These are phyloP conservation scores for Ustilago crameri DNA, from an alignment of 1,284 basidiomycete genomes.

Conservation along the genomic window DNA sequence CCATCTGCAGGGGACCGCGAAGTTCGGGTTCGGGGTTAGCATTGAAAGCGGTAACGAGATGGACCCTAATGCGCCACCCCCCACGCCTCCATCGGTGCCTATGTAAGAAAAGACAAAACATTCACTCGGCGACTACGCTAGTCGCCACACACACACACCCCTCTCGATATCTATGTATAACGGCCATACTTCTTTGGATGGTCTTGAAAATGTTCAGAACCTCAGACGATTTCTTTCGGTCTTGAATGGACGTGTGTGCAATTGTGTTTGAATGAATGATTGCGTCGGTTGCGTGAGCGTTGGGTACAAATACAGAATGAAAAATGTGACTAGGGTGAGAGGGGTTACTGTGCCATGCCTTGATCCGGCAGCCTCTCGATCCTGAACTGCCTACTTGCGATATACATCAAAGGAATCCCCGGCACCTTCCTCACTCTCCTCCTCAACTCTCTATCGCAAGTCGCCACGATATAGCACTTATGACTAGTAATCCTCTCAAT, in stretches of 20 bases:
- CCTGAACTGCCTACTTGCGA: constrained; percentile 59
- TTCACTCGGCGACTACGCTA: too few relatives aligned
- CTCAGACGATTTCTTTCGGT: too few relatives aligned
- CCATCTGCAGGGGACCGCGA: constrained; percentile 90
- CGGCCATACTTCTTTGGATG: too few relatives aligned
- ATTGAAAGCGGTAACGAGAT: constrained; percentile 75
- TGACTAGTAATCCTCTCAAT: constrained; percentile 93
- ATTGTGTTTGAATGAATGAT: too few relatives aligned
- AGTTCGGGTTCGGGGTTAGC: constrained; percentile 95
- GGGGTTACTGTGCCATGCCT: constrained; percentile 57
- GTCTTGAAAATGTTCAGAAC: too few relatives aligned
- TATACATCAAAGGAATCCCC: constrained; percentile 67
- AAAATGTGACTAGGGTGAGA: too few relatives aligned
- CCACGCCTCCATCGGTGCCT: constrained; percentile 64
- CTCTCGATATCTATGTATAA: too few relatives aligned
- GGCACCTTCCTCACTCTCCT: constrained; percentile 83
- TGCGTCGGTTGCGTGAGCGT: too few relatives aligned
- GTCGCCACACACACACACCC: too few relatives aligned
- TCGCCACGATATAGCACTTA: constrained; percentile 97
- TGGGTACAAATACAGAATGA: too few relatives aligned
- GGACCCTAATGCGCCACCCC: constrained; percentile 62
- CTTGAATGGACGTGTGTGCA: too few relatives aligned
- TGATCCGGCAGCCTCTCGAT: constrained; percentile 67
- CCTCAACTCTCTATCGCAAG: constrained; percentile 94
- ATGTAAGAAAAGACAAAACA: constrained; percentile 37